Conservation (phyloP, 139 green algal genomes). For the Micractinium sp. region DNA sequence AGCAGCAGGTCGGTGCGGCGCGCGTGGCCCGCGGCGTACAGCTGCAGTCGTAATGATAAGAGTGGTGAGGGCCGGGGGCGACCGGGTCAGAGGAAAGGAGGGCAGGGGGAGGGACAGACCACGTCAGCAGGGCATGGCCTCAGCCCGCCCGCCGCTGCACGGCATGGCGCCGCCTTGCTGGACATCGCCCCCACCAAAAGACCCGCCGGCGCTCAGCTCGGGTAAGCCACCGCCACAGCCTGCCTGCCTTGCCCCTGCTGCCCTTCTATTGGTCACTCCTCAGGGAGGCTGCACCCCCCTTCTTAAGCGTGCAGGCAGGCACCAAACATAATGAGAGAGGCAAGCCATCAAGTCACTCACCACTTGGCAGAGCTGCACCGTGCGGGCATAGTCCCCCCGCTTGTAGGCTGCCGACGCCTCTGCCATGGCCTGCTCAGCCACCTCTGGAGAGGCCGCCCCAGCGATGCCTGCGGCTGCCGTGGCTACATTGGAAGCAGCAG, state of each 20-base stretch:
- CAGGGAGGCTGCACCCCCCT: too few relatives aligned
- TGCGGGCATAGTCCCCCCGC: constrained; percentile 52
- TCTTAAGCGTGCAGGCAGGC: not conserved
- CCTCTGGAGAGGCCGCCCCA: not conserved
- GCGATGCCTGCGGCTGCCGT: not conserved
- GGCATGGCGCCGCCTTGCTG: too few relatives aligned
- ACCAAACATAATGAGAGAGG: not conserved
- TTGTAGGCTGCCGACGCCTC: constrained; percentile 66
- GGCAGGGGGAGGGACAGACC: not conserved
- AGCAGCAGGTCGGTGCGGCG: constrained; percentile 77
- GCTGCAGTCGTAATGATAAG: constrained; percentile 1
- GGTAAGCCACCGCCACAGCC: too few relatives aligned
- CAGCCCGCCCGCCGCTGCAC: too few relatives aligned
- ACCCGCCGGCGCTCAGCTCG: too few relatives aligned
- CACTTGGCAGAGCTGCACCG: constrained; percentile 65
- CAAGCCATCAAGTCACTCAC: constrained; percentile 34
- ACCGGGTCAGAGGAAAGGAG: not conserved
- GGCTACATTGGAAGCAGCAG: not conserved
- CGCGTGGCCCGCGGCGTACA: constrained; percentile 42
- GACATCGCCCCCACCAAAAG: too few relatives aligned
- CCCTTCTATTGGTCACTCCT: too few relatives aligned
- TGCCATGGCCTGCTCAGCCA: constrained; percentile 19
- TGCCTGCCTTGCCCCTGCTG: too few relatives aligned
- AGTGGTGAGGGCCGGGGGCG: not conserved
- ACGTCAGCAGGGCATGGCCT: too few relatives aligned